Conservation (phyloP, 257 asterid genomes). For the Perilla frutescens region DNA sequence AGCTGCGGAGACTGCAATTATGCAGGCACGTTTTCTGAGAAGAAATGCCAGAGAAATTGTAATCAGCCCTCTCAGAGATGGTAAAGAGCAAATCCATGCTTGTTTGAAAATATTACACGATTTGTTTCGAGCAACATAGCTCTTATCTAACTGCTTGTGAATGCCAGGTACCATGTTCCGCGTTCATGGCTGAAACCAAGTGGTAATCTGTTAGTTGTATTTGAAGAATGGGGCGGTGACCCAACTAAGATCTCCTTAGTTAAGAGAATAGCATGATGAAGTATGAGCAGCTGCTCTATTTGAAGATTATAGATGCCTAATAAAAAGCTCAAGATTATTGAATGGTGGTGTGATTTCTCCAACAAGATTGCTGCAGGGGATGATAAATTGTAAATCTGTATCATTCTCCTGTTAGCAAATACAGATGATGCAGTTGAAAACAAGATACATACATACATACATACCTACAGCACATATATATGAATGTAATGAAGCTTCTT, state of each 20-base stretch:
- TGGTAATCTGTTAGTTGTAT: slow-evolving; percentile 69
- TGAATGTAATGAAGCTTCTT: slow-evolving; percentile 24
- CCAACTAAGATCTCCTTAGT: slow-evolving; percentile 65
- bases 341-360: neutral
- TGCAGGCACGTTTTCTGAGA: slow-evolving; percentile 74
- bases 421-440: slow-evolving; percentile 15
- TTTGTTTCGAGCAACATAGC: neutral
- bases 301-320: slow-evolving; percentile 3
- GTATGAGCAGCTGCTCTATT: neutral
- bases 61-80: slow-evolving; percentile 95
- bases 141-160: neutral
- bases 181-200: slow-evolving; percentile 81
- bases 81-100: slow-evolving; percentile 43
- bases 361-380: slow-evolving; percentile 29
- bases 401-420: slow-evolving; percentile 32
- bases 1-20: slow-evolving; percentile 72
- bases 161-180: slow-evolving; percentile 80
- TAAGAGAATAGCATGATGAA: slow-evolving; percentile 45
- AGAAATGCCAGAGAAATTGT: slow-evolving; percentile 74
- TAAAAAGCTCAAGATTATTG: slow-evolving; percentile 7
- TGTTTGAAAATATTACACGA: neutral
- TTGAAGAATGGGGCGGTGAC: slow-evolving; percentile 91
- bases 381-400: slow-evolving; percentile 37
- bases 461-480: neutral
- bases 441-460: slow-evolving; percentile 6